Percentiles rank a stretch among this genome's conserved stretches.
phyloP scores from a whole-genome alignment of 2,329 filamentous ascomycete species.

The Fusarium veterinarium region DNA sequence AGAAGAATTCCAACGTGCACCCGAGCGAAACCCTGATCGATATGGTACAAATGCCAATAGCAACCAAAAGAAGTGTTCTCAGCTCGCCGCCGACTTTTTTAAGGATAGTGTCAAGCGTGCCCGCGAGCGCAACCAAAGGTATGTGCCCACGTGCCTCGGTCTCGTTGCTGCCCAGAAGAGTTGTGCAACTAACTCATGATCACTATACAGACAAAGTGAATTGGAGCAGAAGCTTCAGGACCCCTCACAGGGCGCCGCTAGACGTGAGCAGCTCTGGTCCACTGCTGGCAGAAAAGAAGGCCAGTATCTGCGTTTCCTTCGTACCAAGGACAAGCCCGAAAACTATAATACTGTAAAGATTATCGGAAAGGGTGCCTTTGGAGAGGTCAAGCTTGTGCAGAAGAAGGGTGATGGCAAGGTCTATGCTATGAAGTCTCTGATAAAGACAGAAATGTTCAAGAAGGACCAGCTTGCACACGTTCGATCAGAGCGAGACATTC shows the following conservation, averaged over 20 bases:
- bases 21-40: constrained; percentile 89
- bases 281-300: constrained; percentile 89
- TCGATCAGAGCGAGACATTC: constrained; percentile 94
- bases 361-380: constrained; percentile 98
- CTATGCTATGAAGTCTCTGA: constrained; percentile 96
- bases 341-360: constrained; percentile 98
- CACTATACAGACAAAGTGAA: constrained; percentile 79
- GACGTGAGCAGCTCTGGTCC: constrained; percentile 87
- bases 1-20: constrained; percentile 80
- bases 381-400: constrained; percentile 97
- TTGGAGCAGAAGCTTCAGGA: constrained; percentile 88
- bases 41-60: constrained; percentile 73
- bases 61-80: constrained; percentile 77
- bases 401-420: constrained; percentile 97
- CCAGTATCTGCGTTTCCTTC: constrained; percentile 91
- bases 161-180: not conserved
- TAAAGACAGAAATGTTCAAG: constrained; percentile 99
- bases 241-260: constrained; percentile 76
- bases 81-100: constrained; percentile 90
- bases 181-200: constrained; percentile 17
- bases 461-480: constrained; percentile 98
- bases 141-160: constrained; percentile 46
- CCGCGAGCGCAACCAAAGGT: constrained; percentile 94
- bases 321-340: constrained; percentile 90
- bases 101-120: constrained; percentile 98